Evolutionary conservation across 176 grass and related monocot species (phyloP), one percentile per base, ranked within the genome.

Genomic region (Oryza glumipatula): DNA sequence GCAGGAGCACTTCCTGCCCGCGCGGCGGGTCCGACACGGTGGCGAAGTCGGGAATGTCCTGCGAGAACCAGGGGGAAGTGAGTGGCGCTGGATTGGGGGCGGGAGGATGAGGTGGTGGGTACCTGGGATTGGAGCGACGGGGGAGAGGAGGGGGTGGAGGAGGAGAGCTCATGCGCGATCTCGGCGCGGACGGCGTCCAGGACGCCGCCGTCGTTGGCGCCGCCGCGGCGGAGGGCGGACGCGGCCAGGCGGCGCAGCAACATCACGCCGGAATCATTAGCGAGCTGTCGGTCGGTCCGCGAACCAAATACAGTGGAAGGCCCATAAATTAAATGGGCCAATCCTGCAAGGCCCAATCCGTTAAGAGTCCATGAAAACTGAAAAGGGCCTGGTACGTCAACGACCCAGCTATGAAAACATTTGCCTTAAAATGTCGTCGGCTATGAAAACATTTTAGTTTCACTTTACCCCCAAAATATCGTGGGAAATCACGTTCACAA

Each of bases 91-190:
- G 63, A 68, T 51, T 22, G 60, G 26, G 56, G 0, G 19, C 7
- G 38, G 0, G 15, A 19, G 11, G 16, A 0, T 6, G 44, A 1
- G 78, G 68, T 36, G 68, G 70, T 22, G 75, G 13, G 49, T 89
- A 82, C 85, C 82, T 72, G 36, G 45, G 72, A 83, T 41, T 16
- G 47, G 65, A 86, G 16, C 4, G 79, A 38, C 63, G 45, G 41
- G 72, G 60, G 44, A 54, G 35, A 32, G 5, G 70, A 35, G 1
- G 81, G 49, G 52, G 35, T 3, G 38, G 63, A 60, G 19, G 77
- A 83, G 73, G 87, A 85, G 56, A 97, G 86, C 83, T 94, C 95
- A 69, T 91, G 86, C 24, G 71, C 72, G 28, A 94, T 67, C 86
- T 97, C 95, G 15, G 86, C 58, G 12, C 86, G 86, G 16, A 97